phyloP scores from a whole-genome alignment of 306 rosid genomes.

The Hippophae gyantsensis region DNA sequence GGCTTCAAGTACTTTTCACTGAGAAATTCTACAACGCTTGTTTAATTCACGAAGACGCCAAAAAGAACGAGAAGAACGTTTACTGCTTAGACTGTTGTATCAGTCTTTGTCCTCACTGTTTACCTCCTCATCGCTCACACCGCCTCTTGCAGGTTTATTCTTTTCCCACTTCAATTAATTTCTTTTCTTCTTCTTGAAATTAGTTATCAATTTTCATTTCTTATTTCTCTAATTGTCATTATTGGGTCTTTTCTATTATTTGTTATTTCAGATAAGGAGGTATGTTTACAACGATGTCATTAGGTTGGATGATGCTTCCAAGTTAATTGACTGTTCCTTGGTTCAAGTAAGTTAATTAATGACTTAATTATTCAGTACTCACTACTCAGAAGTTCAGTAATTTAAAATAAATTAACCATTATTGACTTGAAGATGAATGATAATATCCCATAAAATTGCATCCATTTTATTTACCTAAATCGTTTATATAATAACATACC shows the following conservation, averaged over 20 bases:
- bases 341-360: conserved; percentile 57
- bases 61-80: conserved; percentile 83
- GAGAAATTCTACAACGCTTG: conserved; percentile 97
- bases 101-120: conserved; percentile 88
- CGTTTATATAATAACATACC: no score
- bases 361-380: no score
- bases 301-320: conserved; percentile 66
- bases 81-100: conserved; percentile 83
- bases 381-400: not conserved
- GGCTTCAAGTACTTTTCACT: conserved; percentile 60
- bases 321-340: conserved; percentile 57
- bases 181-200: not conserved
- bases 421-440: not conserved
- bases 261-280: conserved; percentile 61
- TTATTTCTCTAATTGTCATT: not conserved
- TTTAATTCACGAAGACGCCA: conserved; percentile 66
- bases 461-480: no score
- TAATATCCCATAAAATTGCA: no score
- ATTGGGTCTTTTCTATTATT: not conserved
- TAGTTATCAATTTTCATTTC: not conserved
- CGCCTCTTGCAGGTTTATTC: conserved; percentile 67
- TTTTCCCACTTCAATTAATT: not conserved
- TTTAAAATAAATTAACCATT: not conserved
- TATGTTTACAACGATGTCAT: conserved; percentile 77
- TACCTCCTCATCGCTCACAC: conserved; percentile 62